Conservation (phyloP, 1,284 basidiomycete species). For the Trichosporon sp. region DNA sequence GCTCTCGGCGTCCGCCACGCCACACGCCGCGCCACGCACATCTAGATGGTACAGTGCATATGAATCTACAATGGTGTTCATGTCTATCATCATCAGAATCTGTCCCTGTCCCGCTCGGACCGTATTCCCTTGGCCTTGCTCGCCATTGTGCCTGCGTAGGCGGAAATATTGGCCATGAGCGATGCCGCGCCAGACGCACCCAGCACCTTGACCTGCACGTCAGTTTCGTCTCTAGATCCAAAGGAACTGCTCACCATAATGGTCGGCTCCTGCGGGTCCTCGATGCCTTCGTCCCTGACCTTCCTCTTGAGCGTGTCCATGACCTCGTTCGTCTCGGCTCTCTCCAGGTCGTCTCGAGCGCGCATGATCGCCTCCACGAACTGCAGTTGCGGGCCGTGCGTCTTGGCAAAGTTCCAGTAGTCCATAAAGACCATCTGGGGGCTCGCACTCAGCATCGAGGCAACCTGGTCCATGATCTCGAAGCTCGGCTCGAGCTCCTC, state of each 20-base stretch:
- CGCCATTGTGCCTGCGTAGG: conserved; percentile 23
- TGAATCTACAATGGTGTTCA: conserved; percentile 2
- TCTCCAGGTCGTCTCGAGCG: conserved; percentile 83
- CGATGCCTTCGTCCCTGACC: conserved; percentile 76
- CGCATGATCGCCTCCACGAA: conserved; percentile 89
- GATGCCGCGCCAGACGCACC: conserved; percentile 24
- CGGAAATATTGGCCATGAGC: conserved; percentile 33
- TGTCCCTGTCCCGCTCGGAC: background rate
- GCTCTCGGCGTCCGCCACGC: background rate
- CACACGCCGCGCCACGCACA: background rate
- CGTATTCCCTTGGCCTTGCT: background rate
- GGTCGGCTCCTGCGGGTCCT: conserved; percentile 58
- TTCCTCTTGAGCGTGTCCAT: conserved; percentile 93
- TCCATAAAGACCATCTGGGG: conserved; percentile 91
- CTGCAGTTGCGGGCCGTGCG: conserved; percentile 83
- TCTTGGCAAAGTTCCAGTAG: conserved; percentile 92
- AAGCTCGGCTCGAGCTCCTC: conserved; percentile 78
- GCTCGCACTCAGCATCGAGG: conserved; percentile 79
- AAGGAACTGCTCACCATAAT: conserved; percentile 54
- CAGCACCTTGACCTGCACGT: conserved; percentile 36
- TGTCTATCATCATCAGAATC: background rate
- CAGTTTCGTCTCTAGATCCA: background rate
- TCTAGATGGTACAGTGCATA: conserved; percentile 2
- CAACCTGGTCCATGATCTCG: conserved; percentile 78
- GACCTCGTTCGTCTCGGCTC: conserved; percentile 75